Evolutionary conservation across 2,329 filamentous ascomycete species (phyloP).

Genomic region (Phialophora chinensis): DNA sequence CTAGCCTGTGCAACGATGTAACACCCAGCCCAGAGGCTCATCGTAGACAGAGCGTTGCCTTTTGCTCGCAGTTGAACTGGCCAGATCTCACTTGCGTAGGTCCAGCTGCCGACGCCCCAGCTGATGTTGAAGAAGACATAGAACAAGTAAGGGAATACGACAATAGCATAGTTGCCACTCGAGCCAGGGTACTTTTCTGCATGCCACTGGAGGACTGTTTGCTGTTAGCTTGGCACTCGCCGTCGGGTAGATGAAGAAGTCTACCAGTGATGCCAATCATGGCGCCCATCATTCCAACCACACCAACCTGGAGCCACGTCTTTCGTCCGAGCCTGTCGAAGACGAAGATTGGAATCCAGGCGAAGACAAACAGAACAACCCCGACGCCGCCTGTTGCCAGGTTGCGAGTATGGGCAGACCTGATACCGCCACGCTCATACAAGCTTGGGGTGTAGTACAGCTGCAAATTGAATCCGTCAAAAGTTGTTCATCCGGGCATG

Average conservation of each 20-base stretch:
- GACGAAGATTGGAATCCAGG: slow-evolving; percentile 53
- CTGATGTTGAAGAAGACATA: slow-evolving; percentile 54
- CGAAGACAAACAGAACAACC: slow-evolving; percentile 56
- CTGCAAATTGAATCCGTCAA: too few species aligned
- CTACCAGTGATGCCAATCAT: slow-evolving; percentile 25
- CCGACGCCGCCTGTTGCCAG: slow-evolving; percentile 46
- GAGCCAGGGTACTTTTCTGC: slow-evolving; percentile 45
- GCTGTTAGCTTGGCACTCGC: too few species aligned
- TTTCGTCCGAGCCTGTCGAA: slow-evolving; percentile 52
- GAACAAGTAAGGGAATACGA: slow-evolving; percentile 54
- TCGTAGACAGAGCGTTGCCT: slow-evolving; percentile 52
- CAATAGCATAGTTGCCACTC: slow-evolving; percentile 54
- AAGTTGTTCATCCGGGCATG: too few species aligned
- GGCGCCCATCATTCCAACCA: slow-evolving; percentile 23
- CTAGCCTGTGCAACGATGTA: too few species aligned
- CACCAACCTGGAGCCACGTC: slow-evolving; percentile 24
- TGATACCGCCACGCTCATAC: too few species aligned
- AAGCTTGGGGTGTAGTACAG: too few species aligned
- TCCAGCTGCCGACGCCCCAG: slow-evolving; percentile 51
- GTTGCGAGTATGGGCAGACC: too few species aligned
- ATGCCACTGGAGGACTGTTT: too few species aligned
- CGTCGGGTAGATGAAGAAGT: background rate
- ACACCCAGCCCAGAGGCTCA: slow-evolving; percentile 34
- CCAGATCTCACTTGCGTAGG: slow-evolving; percentile 47
- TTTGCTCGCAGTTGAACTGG: slow-evolving; percentile 51